phyloP scores from a whole-genome alignment of 495 filamentous ascomycete genomes.

The Neurospora intermedia region DNA sequence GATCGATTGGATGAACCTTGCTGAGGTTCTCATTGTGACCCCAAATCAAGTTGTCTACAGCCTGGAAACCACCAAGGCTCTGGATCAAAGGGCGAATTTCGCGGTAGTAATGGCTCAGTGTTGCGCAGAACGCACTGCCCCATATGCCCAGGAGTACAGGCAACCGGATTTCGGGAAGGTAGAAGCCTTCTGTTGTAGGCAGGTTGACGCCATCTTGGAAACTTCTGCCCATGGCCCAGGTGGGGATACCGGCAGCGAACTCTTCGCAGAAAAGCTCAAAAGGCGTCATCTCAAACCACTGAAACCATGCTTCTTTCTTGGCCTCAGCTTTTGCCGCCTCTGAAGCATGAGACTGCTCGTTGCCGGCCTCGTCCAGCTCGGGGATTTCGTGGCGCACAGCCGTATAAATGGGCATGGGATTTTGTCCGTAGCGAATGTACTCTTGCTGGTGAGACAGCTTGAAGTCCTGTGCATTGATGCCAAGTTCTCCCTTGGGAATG shows the following conservation, averaged over 20 bases:
- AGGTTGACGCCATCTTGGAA: slow-evolving; percentile 63
- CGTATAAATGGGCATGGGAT: slow-evolving; percentile 89
- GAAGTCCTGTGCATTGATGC: slow-evolving; percentile 62
- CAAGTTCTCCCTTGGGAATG: slow-evolving; percentile 75
- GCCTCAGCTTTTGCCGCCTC: slow-evolving; percentile 51
- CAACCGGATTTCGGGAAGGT: slow-evolving; percentile 70
- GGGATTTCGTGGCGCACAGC: slow-evolving; percentile 97
- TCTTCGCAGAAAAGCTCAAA: slow-evolving; percentile 98
- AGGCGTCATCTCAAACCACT: slow-evolving; percentile 95
- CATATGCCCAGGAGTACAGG: slow-evolving; percentile 83
- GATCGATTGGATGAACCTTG: slow-evolving; percentile 87
- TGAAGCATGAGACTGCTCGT: slow-evolving; percentile 30
- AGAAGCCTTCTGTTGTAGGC: slow-evolving; percentile 40
- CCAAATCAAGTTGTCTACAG: slow-evolving; percentile 77
- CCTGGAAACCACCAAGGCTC: slow-evolving; percentile 59
- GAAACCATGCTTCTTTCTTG: slow-evolving; percentile 77
- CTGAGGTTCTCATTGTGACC: slow-evolving; percentile 70
- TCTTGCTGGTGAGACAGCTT: slow-evolving; percentile 76
- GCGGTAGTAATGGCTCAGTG: slow-evolving; percentile 88
- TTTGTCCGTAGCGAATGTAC: slow-evolving; percentile 60
- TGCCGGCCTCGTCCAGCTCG: slow-evolving; percentile 34
- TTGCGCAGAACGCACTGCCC: slow-evolving; percentile 92
- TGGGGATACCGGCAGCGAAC: slow-evolving; percentile 76
- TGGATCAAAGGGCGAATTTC: slow-evolving; percentile 74
- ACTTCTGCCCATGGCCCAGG: slow-evolving; percentile 78